Percentiles rank a stretch among this genome's conserved stretches.
These are phyloP conservation scores for Pythium sukuiense DNA, from an alignment of 352 stramenopile species.

Conservation along the genomic window DNA sequence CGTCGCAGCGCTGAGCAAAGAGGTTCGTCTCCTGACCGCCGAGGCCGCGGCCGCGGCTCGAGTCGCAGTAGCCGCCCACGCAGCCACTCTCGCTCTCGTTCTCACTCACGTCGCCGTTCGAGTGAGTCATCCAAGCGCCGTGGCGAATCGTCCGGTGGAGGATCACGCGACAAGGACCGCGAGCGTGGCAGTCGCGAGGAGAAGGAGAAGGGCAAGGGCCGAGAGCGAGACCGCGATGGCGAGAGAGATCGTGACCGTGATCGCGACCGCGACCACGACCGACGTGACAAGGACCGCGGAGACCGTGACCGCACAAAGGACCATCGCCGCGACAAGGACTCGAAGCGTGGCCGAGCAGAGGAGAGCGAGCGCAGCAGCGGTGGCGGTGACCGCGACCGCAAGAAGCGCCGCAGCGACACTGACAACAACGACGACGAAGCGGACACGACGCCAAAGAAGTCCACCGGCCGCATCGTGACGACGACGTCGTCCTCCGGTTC, in stretches of 20 bases:
- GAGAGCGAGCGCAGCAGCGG: conserved; percentile 28
- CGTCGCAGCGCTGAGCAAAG: conserved; percentile 31
- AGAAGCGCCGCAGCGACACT: conserved; percentile 27
- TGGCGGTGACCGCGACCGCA: conserved; percentile 45
- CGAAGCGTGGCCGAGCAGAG: conserved; percentile 34
- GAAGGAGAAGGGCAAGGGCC: neutral
- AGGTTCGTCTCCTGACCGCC: conserved; percentile 31
- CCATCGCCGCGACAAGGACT: conserved; percentile 23
- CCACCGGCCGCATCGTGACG: conserved; percentile 51
- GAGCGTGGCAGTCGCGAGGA: conserved; percentile 18
- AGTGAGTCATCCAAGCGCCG: conserved; percentile 38
- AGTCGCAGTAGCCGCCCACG: conserved; percentile 30
- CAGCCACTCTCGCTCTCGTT: conserved; percentile 36
- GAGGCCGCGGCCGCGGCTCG: conserved; percentile 26
- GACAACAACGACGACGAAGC: conserved; percentile 26
- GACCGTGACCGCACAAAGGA: conserved; percentile 28
- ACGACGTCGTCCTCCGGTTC: conserved; percentile 35
- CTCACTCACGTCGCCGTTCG: conserved; percentile 39
- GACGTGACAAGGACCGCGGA: conserved; percentile 18
- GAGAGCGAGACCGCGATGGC: conserved; percentile 28
- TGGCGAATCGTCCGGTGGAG: conserved; percentile 30
- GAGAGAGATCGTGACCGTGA: conserved; percentile 32
- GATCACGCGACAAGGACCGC: conserved; percentile 22
- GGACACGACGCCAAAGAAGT: neutral
- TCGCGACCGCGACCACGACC: conserved; percentile 19